phyloP scores from a whole-genome alignment of 2,329 filamentous ascomycete genomes.

The Shiraia sp. region DNA sequence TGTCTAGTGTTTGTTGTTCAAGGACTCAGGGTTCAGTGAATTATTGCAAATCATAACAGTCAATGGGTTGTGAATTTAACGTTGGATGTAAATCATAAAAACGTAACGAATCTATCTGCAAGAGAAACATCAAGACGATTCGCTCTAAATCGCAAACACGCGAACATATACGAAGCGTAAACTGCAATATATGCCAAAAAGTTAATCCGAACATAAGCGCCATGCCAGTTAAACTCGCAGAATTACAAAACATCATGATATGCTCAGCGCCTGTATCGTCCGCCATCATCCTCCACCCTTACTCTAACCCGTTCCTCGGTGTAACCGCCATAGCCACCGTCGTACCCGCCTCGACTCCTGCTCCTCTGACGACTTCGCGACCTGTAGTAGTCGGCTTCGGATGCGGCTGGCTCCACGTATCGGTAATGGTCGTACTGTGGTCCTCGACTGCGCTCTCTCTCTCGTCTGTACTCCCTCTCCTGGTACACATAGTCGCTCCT shows the following conservation, averaged over 20 bases:
- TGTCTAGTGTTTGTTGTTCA: too few relatives aligned
- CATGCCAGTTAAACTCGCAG: neutral
- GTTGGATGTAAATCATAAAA: too few relatives aligned
- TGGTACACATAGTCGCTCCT: slow-evolving; percentile 46
- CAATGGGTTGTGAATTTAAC: too few relatives aligned
- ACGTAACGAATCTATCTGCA: too few relatives aligned
- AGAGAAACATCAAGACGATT: too few relatives aligned
- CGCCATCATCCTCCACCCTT: slow-evolving; percentile 29
- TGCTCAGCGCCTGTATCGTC: slow-evolving; percentile 25
- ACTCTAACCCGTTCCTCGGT: slow-evolving; percentile 39
- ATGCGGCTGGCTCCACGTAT: slow-evolving; percentile 49
- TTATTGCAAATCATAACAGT: too few relatives aligned
- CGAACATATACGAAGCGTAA: too few relatives aligned
- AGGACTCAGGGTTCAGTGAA: too few relatives aligned
- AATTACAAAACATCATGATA: neutral
- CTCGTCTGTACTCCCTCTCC: slow-evolving; percentile 50
- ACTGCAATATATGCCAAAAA: too few relatives aligned
- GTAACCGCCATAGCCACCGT: slow-evolving; percentile 31
- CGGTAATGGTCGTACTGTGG: slow-evolving; percentile 52
- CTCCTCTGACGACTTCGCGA: slow-evolving; percentile 36
- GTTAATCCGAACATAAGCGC: too few relatives aligned
- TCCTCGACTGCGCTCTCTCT: slow-evolving; percentile 41
- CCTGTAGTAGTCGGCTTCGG: slow-evolving; percentile 33
- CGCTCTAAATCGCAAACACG: too few relatives aligned
- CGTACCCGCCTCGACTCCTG: slow-evolving; percentile 33